phyloP scores from a whole-genome alignment of 192 early-diverging fungal genomes.

The Chytriomyces sp. region DNA sequence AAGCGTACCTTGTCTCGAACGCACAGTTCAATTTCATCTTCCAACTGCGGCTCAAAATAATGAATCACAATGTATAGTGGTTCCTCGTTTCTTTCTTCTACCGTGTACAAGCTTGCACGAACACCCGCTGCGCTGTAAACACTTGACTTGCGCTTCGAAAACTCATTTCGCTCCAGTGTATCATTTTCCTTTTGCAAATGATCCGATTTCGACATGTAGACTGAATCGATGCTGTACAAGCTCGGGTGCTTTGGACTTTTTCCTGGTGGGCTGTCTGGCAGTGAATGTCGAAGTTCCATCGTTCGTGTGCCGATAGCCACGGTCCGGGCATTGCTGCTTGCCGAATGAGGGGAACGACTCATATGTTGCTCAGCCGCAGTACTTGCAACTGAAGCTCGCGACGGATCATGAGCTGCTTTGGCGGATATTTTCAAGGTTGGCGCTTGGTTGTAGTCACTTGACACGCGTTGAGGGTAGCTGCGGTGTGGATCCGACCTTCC shows the following conservation, averaged over 20 bases:
- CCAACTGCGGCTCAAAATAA: slow-evolving; percentile 46
- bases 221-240: not conserved
- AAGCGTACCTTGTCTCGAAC: slow-evolving; percentile 74
- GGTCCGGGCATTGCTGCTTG: too few relatives aligned
- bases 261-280: not conserved
- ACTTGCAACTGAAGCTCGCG: too few relatives aligned
- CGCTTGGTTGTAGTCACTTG: not conserved
- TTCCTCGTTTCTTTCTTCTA: not conserved
- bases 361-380: too few relatives aligned
- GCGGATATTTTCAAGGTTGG: not conserved
- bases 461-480: not conserved
- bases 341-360: too few relatives aligned
- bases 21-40: slow-evolving; percentile 77
- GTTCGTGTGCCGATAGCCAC: too few relatives aligned
- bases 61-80: not conserved
- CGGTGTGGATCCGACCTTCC: not conserved
- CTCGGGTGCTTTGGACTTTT: not conserved
- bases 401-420: too few relatives aligned
- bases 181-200: not conserved
- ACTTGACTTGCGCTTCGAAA: not conserved
- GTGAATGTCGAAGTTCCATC: too few relatives aligned
- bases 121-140: not conserved
- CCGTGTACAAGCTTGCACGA: not conserved
- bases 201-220: too few relatives aligned
- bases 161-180: not conserved